These are phyloP conservation scores for Xanthoconium purpureum DNA, from an alignment of 768 basidiomycete genomes.

Conservation along the genomic window DNA sequence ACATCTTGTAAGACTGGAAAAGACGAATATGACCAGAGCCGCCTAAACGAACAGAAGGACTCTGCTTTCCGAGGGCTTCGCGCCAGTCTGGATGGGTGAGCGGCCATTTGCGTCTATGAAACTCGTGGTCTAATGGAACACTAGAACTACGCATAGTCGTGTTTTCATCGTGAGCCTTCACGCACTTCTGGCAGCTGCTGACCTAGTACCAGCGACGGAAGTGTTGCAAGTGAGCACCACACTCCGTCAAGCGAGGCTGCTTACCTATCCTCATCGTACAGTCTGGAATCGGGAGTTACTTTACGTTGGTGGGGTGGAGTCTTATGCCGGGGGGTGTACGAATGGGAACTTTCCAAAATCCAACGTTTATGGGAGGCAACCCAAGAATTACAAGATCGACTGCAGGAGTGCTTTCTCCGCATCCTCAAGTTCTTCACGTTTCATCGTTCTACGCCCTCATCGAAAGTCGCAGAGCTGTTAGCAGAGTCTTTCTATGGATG, in stretches of 20 bases:
- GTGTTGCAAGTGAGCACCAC: not conserved
- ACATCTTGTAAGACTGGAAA: not conserved
- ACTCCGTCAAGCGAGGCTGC: not conserved
- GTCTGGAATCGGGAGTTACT: slow-evolving; percentile 91
- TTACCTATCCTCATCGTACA: slow-evolving; percentile 19
- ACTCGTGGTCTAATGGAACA: not conserved
- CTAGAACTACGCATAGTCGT: not conserved
- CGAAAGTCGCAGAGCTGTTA: slow-evolving; percentile 67
- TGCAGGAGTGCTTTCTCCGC: slow-evolving; percentile 2
- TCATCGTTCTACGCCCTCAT: slow-evolving; percentile 59
- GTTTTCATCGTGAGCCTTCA: not conserved
- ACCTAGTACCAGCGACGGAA: not conserved
- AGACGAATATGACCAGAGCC: not conserved
- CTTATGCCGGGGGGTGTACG: slow-evolving; percentile 77
- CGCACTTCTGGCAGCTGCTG: not conserved
- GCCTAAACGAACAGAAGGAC: not conserved
- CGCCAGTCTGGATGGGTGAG: not conserved
- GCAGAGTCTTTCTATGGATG: slow-evolving; percentile 78
- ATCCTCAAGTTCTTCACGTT: slow-evolving; percentile 12
- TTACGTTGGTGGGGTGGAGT: slow-evolving; percentile 85
- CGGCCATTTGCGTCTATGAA: not conserved
- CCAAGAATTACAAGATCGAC: not conserved
- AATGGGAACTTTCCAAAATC: slow-evolving; percentile 67
- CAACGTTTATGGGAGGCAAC: slow-evolving; percentile 19
- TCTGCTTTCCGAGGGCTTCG: not conserved